Base-by-base conservation (phyloP, 208 protist species). In the Trypanosomatidae sp. region DNA sequence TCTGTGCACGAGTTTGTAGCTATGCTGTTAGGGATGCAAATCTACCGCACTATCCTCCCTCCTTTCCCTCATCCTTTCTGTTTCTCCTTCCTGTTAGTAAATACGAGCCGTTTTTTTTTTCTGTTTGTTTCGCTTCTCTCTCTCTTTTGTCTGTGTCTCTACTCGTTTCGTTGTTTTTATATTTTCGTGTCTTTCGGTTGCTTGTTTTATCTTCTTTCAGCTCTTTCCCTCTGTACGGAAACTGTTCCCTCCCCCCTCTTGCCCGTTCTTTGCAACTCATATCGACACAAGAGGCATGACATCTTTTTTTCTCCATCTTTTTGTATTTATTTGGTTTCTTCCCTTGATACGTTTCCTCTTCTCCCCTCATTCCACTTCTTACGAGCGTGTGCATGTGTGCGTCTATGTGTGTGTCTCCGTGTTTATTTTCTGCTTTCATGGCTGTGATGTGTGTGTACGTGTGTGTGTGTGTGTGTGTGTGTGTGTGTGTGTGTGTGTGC, bases 41-140 rank as follows among this genome's bases (percentile, higher is more conserved):
- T 65, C 19, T n/a, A 19, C 6, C 41, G 60, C 36, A 47, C 39
- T 13, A 25, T 65, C 39, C 46, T 39, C 6, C 19, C 22, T 33
- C 36, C 58, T 19, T 19, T 66, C 22, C 8, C 15, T 39, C 19
- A 1, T 65, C 50, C 64, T 78, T 74, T 71, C 41, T 59, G 66
- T 69, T 17, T 49, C 25, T 36, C 12, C 44, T 50, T 39, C 19
- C 64, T 15, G 15, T 68, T 19, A 53, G 46, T 49, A 1, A 36
- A 50, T 39, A 55, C 36, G 25, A 46, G 25, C 43, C 10, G 22
- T 46, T 62, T 55, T 62, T 47, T 46, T 4, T 59, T 22, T 28
- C 30, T 70, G 33, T 7, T 59, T 59, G 6, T 59, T 41, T 10
- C 0, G 8, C 17, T 4, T 12, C 19, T 50, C 13, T 50, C 44